phyloP scores from a whole-genome alignment of 306 rosid species.

The Vigna unguiculata region DNA sequence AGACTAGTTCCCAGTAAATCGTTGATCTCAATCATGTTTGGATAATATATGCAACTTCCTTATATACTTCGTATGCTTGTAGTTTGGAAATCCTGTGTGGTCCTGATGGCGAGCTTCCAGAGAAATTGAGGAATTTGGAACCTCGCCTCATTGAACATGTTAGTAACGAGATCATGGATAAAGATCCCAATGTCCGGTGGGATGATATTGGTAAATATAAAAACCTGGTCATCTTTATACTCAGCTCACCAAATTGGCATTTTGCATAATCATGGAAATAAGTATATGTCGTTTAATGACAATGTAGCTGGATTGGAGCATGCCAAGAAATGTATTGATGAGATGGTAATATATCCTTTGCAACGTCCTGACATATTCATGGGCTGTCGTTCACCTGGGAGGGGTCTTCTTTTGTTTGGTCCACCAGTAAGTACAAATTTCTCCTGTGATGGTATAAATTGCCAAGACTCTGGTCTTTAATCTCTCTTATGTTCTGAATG shows the following conservation, averaged over 20 bases:
- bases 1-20: conserved; percentile 11
- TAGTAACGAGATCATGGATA: conserved; percentile 97
- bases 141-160: conserved; percentile 96
- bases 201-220: conserved; percentile 71
- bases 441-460: conserved; percentile 36
- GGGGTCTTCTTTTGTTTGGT: conserved; percentile 96
- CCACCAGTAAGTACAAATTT: conserved; percentile 81
- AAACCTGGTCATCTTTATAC: conserved; percentile 39
- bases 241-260: conserved; percentile 29
- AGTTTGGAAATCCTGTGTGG: conserved; percentile 93
- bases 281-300: conserved; percentile 33
- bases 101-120: conserved; percentile 99
- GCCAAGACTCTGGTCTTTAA: conserved; percentile 37
- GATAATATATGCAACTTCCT: conserved; percentile 34
- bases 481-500: conserved; percentile 43
- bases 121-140: conserved; percentile 92
- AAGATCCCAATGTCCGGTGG: conserved; percentile 94
- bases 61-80: conserved; percentile 45
- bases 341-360: conserved; percentile 94
- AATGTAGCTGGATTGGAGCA: conserved; percentile 85
- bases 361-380: conserved; percentile 86
- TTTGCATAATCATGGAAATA: conserved; percentile 40
- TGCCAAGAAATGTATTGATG: conserved; percentile 84
- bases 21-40: conserved; percentile 20
- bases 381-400: conserved; percentile 97